These are phyloP conservation scores for Pseudopithomyces maydicus DNA, from an alignment of 2,329 filamentous ascomycete genomes.

Conservation along the genomic window DNA sequence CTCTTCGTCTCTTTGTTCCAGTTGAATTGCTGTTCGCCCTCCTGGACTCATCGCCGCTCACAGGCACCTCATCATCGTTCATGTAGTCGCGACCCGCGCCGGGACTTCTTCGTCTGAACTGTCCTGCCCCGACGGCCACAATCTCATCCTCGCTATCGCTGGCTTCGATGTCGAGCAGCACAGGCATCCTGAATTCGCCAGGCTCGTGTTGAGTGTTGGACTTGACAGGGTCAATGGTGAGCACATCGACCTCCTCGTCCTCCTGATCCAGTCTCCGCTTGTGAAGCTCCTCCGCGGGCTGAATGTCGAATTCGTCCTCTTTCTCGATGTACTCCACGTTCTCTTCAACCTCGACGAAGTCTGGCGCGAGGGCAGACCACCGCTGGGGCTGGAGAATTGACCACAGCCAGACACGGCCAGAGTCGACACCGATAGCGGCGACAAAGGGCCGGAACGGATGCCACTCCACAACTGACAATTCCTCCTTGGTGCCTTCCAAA, in stretches of 20 bases:
- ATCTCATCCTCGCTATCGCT: conserved; percentile 95
- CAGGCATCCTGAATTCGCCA: conserved; percentile 83
- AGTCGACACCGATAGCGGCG: conserved; percentile 89
- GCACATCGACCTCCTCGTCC: conserved; percentile 90
- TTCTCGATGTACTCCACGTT: conserved; percentile 95
- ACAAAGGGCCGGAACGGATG: conserved; percentile 87
- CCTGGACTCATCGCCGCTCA: conserved; percentile 42
- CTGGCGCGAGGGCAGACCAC: conserved; percentile 95
- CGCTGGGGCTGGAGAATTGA: conserved; percentile 92
- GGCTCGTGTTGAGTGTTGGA: conserved; percentile 57
- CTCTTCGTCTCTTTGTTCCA: conserved; percentile 42
- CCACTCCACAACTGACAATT: conserved; percentile 96
- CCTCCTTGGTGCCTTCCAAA: conserved; percentile 94
- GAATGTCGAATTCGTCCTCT: conserved; percentile 98
- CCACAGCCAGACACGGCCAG: conserved; percentile 93
- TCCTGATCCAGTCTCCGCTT: conserved; percentile 88
- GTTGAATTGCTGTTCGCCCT: conserved; percentile 38
- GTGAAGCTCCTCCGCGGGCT: conserved; percentile 91
- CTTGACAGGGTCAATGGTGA: conserved; percentile 71
- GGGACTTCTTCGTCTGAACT: conserved; percentile 84
- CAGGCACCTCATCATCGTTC: conserved; percentile 57
- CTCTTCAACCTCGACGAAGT: conserved; percentile 97
- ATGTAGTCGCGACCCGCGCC: conserved; percentile 73
- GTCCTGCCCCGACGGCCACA: conserved; percentile 71
- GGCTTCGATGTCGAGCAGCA: conserved; percentile 89